Evolutionary conservation across 2,329 filamentous ascomycete species (phyloP).

Genomic region (Fusarium sterilihyphosum): DNA sequence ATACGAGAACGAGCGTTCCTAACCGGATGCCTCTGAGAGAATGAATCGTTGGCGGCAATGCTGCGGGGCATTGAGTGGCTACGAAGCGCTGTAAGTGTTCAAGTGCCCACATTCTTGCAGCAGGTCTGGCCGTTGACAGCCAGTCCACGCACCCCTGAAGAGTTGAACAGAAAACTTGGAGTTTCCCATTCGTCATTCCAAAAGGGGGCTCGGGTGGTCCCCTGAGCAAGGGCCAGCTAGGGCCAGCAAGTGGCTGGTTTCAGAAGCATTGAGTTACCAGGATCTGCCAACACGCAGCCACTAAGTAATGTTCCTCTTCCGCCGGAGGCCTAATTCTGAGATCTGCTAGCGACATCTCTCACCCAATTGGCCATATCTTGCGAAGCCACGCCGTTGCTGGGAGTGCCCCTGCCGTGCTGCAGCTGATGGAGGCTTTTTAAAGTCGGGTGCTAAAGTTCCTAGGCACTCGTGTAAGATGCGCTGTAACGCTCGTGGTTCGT

Average conservation of each 20-base stretch:
- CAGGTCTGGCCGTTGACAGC: constrained; percentile 27
- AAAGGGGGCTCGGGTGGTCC: constrained; percentile 20
- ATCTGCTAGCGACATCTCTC: constrained; percentile 33
- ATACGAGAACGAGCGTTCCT: constrained; percentile 20
- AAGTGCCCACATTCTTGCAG: constrained; percentile 13
- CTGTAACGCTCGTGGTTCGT: constrained; percentile 26
- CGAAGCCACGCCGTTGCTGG: constrained; percentile 24
- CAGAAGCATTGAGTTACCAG: constrained; percentile 32
- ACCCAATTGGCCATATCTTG: constrained; percentile 34
- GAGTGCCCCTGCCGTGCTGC: constrained; percentile 27
- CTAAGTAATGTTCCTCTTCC: constrained; percentile 24
- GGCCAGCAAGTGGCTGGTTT: constrained; percentile 40
- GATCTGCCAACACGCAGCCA: constrained; percentile 31
- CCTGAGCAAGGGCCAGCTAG: constrained; percentile 30
- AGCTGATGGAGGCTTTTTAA: neutral
- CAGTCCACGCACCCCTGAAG: constrained; percentile 23
- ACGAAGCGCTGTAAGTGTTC: constrained; percentile 25
- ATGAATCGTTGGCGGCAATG: constrained; percentile 32
- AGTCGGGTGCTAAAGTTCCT: neutral
- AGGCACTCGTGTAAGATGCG: neutral
- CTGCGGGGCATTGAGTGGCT: constrained; percentile 37
- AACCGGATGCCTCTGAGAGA: constrained; percentile 38
- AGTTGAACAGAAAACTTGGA: constrained; percentile 23
- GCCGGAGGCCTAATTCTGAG: constrained; percentile 31
- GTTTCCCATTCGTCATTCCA: constrained; percentile 18